These are phyloP conservation scores for Pythium aphanidermatum DNA, from an alignment of 352 stramenopile species.

Conservation along the genomic window DNA sequence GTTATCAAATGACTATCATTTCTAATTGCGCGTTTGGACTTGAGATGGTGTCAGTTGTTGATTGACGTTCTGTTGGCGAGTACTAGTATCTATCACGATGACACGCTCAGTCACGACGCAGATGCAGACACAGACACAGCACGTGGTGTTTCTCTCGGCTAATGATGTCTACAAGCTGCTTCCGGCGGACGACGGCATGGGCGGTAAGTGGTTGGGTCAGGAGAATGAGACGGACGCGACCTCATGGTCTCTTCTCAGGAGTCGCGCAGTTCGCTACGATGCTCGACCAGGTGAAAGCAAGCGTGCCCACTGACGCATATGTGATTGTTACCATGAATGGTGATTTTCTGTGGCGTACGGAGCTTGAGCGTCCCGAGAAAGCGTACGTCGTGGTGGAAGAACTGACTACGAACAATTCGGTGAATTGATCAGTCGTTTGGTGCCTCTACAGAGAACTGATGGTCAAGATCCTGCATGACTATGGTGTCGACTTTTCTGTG, in stretches of 20 bases:
- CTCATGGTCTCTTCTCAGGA: constrained; percentile 1
- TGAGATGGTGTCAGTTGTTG: background rate
- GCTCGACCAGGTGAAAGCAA: constrained; percentile 1
- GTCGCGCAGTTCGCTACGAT: constrained; percentile 15
- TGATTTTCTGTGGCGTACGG: constrained; percentile 23
- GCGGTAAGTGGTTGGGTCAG: constrained; percentile 1
- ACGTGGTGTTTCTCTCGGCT: constrained; percentile 13
- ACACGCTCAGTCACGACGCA: no score
- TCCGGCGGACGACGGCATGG: constrained; percentile 7
- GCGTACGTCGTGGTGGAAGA: no score
- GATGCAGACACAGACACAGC: no score
- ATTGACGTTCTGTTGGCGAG: background rate
- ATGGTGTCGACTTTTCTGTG: constrained; percentile 12
- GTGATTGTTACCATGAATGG: constrained; percentile 26
- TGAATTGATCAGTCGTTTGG: no score
- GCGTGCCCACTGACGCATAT: constrained; percentile 5
- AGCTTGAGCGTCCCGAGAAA: constrained; percentile 21
- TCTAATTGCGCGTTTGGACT: background rate
- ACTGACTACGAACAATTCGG: no score
- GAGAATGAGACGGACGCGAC: no score
- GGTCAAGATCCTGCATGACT: constrained; percentile 8
- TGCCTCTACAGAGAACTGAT: constrained; percentile 6
- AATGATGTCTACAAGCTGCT: constrained; percentile 21
- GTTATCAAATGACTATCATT: background rate
- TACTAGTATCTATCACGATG: no score